Evolutionary conservation across 257 asterid genomes (phyloP).

Genomic region (Oldenlandia corymbosa): DNA sequence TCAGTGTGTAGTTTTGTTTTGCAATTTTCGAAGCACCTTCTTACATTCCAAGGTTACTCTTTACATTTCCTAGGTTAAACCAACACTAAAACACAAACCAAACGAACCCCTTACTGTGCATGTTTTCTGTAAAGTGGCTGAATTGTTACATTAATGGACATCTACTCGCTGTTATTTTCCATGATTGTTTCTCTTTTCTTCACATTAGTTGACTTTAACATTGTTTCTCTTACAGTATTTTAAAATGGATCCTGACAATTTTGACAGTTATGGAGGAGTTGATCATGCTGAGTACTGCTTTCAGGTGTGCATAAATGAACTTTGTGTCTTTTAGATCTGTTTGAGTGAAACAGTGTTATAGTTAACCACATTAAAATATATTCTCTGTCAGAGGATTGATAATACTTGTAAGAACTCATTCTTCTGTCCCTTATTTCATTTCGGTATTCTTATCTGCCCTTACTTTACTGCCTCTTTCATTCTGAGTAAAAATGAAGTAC

Average conservation of each 20-base stretch:
- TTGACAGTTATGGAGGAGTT: conserved; percentile 66
- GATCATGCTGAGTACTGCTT: conserved; percentile 85
- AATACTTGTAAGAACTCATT: background rate
- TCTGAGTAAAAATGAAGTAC: background rate
- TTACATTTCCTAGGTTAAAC: no score
- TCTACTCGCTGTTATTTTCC: background rate
- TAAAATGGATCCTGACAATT: conserved; percentile 83
- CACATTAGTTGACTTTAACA: background rate
- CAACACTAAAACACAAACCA: no score
- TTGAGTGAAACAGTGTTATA: conserved; percentile 6
- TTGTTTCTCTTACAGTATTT: conserved; percentile 47
- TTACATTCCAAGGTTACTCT: no score
- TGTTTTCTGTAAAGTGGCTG: background rate
- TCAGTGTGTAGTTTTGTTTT: no score
- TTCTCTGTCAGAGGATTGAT: background rate
- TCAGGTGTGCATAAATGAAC: conserved; percentile 46
- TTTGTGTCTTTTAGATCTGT: conserved; percentile 10
- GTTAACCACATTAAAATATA: background rate
- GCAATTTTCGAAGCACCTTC: no score
- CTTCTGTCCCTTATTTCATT: no score
- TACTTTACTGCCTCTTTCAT: background rate
- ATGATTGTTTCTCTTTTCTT: background rate
- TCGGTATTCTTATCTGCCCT: background rate
- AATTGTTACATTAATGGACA: background rate
- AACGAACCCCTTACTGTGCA: no score